Evolutionary conservation across 441 rosid genomes (phyloP), one percentile per base, ranked within the genome.

Genomic region (Jatropha multifida): DNA sequence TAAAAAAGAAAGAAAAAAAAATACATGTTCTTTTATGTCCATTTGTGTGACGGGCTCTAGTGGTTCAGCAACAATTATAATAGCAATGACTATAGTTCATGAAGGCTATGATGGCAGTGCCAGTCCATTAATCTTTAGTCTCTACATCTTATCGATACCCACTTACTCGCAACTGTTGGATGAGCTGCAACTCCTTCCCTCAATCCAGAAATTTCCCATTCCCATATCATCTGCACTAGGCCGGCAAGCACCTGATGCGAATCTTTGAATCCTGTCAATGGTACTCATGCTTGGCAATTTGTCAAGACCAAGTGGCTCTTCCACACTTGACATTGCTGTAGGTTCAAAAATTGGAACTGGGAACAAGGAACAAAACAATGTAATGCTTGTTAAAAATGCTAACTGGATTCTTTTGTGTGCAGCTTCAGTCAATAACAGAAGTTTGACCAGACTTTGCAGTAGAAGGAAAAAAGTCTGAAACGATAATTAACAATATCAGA

Each of bases 201-300:
- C 98, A 73, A 89, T 87, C 97, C 95, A 90, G 78, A 86, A 85
- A 80, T 70, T 82, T 74, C 96, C 97, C 92, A 92, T 81, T 70
- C 96, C 90, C 72, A 79, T 66, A 78, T 89, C 95, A 76, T 92
- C 92, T 26, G 58, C 84, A 40, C 83, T 82, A 4, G 95, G 90
- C 14, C 90, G 92, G 84, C 94, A 90, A 65, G 94, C 92, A 77
- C 85, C 84, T 3, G 93, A 91, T 2, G 98, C 90, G 84, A 88
- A 92, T 83, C 94, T 88, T 81, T 90, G 94, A 69, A 95, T 87
- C 84, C 92, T 83, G 64, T 92, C 96, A n/a, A 88, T 82, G 18
- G 97, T 89, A 75, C 77, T 87, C 98, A 94, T 89, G 86, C 92
- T 95, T 23, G 95, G 95, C 79, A 95, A 82, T 91, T 90, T 93